Evolutionary conservation across 1,284 basidiomycete species (phyloP).

Genomic region (Erythrobasidium hasegawianum): DNA sequence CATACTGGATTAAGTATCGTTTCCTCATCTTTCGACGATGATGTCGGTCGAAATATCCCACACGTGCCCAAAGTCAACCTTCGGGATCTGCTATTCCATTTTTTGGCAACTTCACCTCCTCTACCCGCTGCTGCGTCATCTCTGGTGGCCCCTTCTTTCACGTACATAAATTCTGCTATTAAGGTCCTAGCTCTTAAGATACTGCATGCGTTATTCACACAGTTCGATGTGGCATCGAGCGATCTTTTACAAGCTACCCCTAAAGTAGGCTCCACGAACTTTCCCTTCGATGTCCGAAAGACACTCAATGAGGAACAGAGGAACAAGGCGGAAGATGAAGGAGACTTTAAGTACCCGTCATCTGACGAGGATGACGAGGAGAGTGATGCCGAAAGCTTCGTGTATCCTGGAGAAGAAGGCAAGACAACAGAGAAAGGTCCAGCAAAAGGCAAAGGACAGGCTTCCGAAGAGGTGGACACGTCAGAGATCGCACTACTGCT

Average conservation of each 20-base stretch:
- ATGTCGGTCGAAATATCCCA: background rate
- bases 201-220: constrained; percentile 66
- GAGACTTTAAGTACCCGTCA: constrained; percentile 61
- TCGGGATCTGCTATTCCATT: too few relatives aligned
- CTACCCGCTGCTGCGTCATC: too few relatives aligned
- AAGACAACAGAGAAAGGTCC: background rate
- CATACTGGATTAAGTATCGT: background rate
- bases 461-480: background rate
- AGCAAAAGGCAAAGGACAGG: background rate
- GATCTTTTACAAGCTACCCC: constrained; percentile 64
- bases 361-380: constrained; percentile 34
- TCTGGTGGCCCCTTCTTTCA: too few relatives aligned
- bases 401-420: constrained; percentile 23
- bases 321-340: constrained; percentile 47
- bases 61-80: too few relatives aligned
- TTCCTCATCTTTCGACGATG: background rate
- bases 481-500: background rate
- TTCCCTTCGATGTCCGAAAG: constrained; percentile 57
- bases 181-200: constrained; percentile 62
- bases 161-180: too few relatives aligned
- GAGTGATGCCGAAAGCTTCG: constrained; percentile 19
- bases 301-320: constrained; percentile 50
- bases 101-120: too few relatives aligned
- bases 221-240: constrained; percentile 65
- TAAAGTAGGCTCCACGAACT: constrained; percentile 68